Evolutionary conservation across 768 basidiomycete species (phyloP).

Genomic region (Terana coerulea): DNA sequence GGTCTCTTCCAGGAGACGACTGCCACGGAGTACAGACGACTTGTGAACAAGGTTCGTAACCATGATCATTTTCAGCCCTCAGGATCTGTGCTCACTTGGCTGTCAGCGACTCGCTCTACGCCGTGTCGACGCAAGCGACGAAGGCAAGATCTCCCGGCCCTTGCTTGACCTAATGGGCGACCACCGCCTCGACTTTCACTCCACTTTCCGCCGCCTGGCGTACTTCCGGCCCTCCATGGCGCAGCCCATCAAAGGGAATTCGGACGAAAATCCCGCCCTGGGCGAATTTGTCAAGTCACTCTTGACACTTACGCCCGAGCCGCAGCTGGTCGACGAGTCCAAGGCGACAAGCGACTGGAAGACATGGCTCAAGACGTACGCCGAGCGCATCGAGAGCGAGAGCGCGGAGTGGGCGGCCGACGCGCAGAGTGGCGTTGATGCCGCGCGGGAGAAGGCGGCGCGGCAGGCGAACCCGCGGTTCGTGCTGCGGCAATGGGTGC

Average conservation of each 20-base stretch:
- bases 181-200: slow-evolving; percentile 83
- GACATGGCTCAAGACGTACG: slow-evolving; percentile 63
- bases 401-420: slow-evolving; percentile 39
- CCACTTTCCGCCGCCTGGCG: slow-evolving; percentile 72
- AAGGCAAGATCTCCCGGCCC: slow-evolving; percentile 54
- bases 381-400: slow-evolving; percentile 53
- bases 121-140: slow-evolving; percentile 53
- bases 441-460: slow-evolving; percentile 46
- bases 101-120: slow-evolving; percentile 73
- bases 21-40: slow-evolving; percentile 56
- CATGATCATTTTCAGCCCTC: neutral
- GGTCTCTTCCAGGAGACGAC: slow-evolving; percentile 54
- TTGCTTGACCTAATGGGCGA: slow-evolving; percentile 71
- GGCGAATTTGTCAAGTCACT: slow-evolving; percentile 42
- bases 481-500: slow-evolving; percentile 90
- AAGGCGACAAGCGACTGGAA: slow-evolving; percentile 50
- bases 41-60: slow-evolving; percentile 64
- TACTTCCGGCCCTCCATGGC: slow-evolving; percentile 48
- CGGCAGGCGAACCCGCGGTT: slow-evolving; percentile 81
- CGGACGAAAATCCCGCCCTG: slow-evolving; percentile 22
- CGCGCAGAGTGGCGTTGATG: slow-evolving; percentile 34
- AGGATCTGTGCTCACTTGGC: neutral
- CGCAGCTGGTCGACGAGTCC: slow-evolving; percentile 39
- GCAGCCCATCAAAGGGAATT: neutral
- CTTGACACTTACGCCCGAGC: slow-evolving; percentile 45